phyloP scores from a whole-genome alignment of 495 filamentous ascomycete species.

The Aspergillus bridgeri region DNA sequence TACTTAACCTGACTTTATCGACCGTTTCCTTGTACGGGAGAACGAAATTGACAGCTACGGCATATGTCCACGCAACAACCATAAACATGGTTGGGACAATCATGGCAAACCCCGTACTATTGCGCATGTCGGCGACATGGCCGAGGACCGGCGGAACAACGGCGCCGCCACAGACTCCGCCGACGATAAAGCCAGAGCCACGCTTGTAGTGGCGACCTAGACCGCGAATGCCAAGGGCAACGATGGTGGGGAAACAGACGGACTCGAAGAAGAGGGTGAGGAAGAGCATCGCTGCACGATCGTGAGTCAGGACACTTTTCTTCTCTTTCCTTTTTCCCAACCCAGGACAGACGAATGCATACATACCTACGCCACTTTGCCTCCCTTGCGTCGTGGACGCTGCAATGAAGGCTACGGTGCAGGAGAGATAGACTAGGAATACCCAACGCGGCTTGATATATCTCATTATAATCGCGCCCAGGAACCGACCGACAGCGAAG shows the following conservation, averaged over 20 bases:
- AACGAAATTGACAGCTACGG: constrained; percentile 60
- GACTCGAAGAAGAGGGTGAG: constrained; percentile 60
- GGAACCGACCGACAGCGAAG: constrained; percentile 56
- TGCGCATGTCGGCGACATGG: constrained; percentile 44
- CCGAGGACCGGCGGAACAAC: constrained; percentile 49
- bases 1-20: constrained; percentile 54
- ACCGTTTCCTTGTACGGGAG: constrained; percentile 56
- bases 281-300: constrained; percentile 43
- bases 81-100: constrained; percentile 56
- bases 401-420: constrained; percentile 40
- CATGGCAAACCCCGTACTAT: constrained; percentile 50
- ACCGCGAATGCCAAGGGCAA: constrained; percentile 58
- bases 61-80: constrained; percentile 56
- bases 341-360: background rate
- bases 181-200: constrained; percentile 55
- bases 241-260: constrained; percentile 61
- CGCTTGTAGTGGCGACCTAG: constrained; percentile 58
- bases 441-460: constrained; percentile 50
- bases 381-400: constrained; percentile 29
- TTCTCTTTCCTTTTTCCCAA: background rate
- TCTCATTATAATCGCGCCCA: constrained; percentile 49
- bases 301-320: background rate
- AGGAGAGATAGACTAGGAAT: constrained; percentile 41
- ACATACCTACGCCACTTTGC: constrained; percentile 44
- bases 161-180: constrained; percentile 55